Evolutionary conservation across 306 rosid species (phyloP).

Genomic region (Pterocarpus santalinus): DNA sequence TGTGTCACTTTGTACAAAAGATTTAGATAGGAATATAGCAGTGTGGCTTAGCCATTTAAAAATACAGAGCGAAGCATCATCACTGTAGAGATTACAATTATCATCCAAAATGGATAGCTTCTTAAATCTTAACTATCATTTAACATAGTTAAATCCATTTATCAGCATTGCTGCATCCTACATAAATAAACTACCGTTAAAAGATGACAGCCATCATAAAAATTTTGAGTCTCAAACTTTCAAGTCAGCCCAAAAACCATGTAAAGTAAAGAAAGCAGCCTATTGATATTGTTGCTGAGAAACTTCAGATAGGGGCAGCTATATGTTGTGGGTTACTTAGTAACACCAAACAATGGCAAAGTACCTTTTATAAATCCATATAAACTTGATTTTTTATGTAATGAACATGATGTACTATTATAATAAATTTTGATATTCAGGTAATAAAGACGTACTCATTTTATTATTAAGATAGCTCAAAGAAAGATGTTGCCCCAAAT

Average conservation of each 20-base stretch:
- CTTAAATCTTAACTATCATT: constrained; percentile 1
- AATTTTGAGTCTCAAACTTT: neutral
- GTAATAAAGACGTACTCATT: neutral
- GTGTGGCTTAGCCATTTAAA: neutral
- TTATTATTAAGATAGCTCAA: neutral
- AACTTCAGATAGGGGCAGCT: neutral
- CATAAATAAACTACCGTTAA: neutral
- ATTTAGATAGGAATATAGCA: neutral
- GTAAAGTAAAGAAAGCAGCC: neutral
- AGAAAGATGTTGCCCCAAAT: neutral
- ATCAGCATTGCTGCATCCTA: neutral
- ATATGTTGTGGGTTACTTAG: neutral
- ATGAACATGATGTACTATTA: neutral
- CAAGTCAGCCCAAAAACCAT: neutral
- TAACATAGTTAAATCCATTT: constrained; percentile 14
- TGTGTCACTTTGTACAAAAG: neutral
- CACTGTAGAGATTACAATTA: neutral
- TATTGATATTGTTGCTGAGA: no score
- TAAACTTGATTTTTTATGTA: neutral
- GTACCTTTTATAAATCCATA: neutral
- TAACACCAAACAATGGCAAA: neutral
- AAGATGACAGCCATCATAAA: neutral
- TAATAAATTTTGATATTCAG: neutral
- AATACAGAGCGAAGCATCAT: constrained; percentile 4
- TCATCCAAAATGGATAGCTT: neutral